Evolutionary conservation across 257 asterid species (phyloP), one percentile per base, ranked within the genome.

Genomic region (Fraxinus americana): DNA sequence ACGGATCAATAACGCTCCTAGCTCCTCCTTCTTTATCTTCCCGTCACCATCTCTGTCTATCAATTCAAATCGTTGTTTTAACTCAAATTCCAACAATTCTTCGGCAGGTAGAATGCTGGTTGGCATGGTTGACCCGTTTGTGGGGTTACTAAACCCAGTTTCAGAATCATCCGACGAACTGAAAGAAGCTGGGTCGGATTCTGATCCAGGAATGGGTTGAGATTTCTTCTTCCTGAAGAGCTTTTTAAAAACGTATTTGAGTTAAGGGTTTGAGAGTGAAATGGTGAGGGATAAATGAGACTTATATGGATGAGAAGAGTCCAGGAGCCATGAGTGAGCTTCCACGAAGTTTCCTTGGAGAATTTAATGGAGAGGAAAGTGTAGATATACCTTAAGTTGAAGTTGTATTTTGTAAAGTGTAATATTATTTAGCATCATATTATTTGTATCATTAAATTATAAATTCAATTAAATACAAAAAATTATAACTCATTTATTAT

Each of bases 331-430:
- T 80, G 79, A 59, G 88, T 83, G 85, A 92, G 84, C 86, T 92
- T 90, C 94, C 78, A 68, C 50, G 96, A 90, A 90, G 82, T 54
- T 92, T 90, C 97, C 11, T 85, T 67, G 38, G 38, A n/a, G n/a
- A n/a, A n/a, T n/a, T n/a, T n/a, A n/a, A n/a, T n/a, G n/a, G n/a
- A n/a, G n/a, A n/a, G n/a, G n/a, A n/a, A n/a, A n/a, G n/a, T n/a
- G n/a, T n/a, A n/a, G n/a, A n/a, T n/a, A n/a, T n/a, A n/a, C n/a
- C n/a, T n/a, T n/a, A n/a, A n/a, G n/a, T n/a, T n/a, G n/a, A n/a
- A n/a, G n/a, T n/a, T n/a, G n/a, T n/a, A n/a, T n/a, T n/a, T n/a
- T n/a, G n/a, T n/a, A n/a, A n/a, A n/a, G n/a, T n/a, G n/a, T n/a
- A n/a, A n/a, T 27, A 27, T 1, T 27, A 27, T 27, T 27, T 27